A percentile compares a stretch with the other conserved stretches of the same genome.
Conservation (phyloP, 768 basidiomycete species). For the Suillus discolor region DNA sequence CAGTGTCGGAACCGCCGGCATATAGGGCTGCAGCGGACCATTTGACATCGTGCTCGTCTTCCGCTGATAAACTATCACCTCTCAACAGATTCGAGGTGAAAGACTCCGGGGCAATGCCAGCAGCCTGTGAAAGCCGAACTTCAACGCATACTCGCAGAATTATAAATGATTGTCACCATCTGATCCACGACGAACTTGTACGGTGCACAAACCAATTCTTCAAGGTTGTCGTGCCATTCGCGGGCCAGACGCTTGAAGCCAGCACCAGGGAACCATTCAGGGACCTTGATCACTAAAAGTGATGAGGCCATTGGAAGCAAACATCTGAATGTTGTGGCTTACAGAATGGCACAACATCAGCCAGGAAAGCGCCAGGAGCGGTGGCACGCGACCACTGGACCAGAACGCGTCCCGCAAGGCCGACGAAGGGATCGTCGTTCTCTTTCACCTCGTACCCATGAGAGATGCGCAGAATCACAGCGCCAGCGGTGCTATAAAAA, state of each 20-base stretch:
- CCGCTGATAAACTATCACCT: constrained; percentile 46
- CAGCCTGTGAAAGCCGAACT: constrained; percentile 40
- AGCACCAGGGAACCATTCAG: constrained; percentile 60
- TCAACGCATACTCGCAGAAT: neutral
- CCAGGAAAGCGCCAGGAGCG: constrained; percentile 49
- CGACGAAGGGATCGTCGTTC: constrained; percentile 50
- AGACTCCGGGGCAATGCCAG: constrained; percentile 49
- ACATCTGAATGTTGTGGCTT: constrained; percentile 8
- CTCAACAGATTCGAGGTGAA: constrained; percentile 63
- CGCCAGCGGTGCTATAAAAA: constrained; percentile 47
- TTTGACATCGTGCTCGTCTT: constrained; percentile 63
- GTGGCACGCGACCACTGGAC: constrained; percentile 53
- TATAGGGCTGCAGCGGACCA: constrained; percentile 51
- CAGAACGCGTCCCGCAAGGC: constrained; percentile 51
- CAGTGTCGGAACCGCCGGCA: constrained; percentile 17
- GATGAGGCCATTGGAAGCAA: constrained; percentile 1
- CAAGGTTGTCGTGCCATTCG: constrained; percentile 55
- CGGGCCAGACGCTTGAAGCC: constrained; percentile 55
- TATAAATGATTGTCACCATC: constrained; percentile 40
- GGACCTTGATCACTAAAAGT: constrained; percentile 44
- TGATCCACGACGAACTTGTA: constrained; percentile 62
- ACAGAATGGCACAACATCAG: constrained; percentile 53
- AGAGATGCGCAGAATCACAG: constrained; percentile 54
- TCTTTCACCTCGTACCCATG: constrained; percentile 61
- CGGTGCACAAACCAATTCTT: constrained; percentile 59